A percentile compares a stretch with the other conserved stretches of the same genome.
Evolutionary conservation across 2,329 filamentous ascomycete species (phyloP).

Genomic region (Fusarium compactum): DNA sequence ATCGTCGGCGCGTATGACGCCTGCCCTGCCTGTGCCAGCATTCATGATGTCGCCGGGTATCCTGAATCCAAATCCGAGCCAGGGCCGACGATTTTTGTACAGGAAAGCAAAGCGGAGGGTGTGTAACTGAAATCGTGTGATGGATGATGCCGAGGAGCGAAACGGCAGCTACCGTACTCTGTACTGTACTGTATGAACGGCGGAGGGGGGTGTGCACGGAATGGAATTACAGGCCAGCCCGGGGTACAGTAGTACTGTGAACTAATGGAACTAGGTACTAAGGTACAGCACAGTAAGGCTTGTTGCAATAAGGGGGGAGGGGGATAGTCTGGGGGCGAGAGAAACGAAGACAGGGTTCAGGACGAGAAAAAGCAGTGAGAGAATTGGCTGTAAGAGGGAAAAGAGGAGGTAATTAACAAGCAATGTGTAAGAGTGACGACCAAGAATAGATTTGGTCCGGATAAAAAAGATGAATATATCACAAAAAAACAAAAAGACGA

Average conservation of each 20-base stretch:
- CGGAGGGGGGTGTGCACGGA: constrained; percentile 47
- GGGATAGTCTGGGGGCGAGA: constrained; percentile 8
- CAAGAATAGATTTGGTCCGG: constrained; percentile 1
- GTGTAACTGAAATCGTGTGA: constrained; percentile 53
- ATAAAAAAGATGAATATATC: constrained; percentile 8
- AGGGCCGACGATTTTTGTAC: constrained; percentile 44
- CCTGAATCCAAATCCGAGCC: constrained; percentile 44
- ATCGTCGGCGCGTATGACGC: constrained; percentile 65
- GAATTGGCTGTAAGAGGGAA: background rate
- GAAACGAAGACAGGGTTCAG: background rate
- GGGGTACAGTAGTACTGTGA: constrained; percentile 34
- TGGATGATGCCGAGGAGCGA: constrained; percentile 50
- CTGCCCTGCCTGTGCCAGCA: constrained; percentile 65
- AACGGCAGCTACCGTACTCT: constrained; percentile 44
- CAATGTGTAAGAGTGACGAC: constrained; percentile 7
- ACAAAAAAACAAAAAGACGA: background rate
- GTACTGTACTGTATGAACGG: constrained; percentile 6
- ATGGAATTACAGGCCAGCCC: constrained; percentile 41
- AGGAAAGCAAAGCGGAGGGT: constrained; percentile 44
- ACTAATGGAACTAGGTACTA: constrained; percentile 2
- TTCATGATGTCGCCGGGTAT: constrained; percentile 52
- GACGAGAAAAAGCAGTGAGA: background rate
- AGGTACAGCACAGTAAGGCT: background rate
- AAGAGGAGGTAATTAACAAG: constrained; percentile 17
- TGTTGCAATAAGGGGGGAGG: constrained; percentile 9